Percentiles rank a stretch among this genome's conserved stretches.
These are phyloP conservation scores for Vickermania spadyakhi DNA, from an alignment of 208 protist species.

Conservation along the genomic window DNA sequence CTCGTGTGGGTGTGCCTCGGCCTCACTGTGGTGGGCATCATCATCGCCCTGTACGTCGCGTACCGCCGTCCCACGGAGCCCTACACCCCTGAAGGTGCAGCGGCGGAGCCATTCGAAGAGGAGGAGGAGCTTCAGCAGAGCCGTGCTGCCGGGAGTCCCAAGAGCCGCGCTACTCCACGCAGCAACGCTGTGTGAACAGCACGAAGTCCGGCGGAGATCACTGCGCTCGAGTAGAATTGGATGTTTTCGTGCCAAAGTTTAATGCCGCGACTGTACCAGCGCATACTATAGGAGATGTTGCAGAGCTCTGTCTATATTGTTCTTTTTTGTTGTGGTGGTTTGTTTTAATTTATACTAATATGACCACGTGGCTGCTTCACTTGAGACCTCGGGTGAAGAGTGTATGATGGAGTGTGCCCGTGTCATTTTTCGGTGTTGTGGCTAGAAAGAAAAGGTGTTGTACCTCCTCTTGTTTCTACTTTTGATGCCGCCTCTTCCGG, in stretches of 20 bases:
- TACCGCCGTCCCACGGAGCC: constrained; percentile 2
- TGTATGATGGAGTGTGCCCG: too few relatives aligned
- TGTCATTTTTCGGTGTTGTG: too few relatives aligned
- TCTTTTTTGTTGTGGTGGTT: background rate
- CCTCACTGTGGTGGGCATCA: background rate
- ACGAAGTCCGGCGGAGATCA: background rate
- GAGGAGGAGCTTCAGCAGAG: background rate
- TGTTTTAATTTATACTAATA: background rate
- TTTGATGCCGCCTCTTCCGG: background rate
- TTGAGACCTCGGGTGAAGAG: too few relatives aligned
- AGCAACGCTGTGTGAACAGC: background rate
- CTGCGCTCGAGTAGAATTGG: background rate
- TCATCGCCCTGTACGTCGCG: constrained; percentile 1
- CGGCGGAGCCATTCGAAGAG: background rate
- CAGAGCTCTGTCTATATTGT: background rate
- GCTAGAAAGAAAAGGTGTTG: too few relatives aligned
- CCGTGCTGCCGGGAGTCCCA: background rate
- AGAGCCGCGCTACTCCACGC: background rate
- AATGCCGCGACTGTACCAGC: background rate
- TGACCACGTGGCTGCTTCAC: too few relatives aligned
- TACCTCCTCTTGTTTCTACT: too few relatives aligned
- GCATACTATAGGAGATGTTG: background rate
- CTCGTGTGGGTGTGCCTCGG: constrained; percentile 5
- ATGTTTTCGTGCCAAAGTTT: too few relatives aligned
- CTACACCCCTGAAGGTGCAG: background rate